Percentiles rank a stretch among this genome's conserved stretches.
Evolutionary conservation across 2,329 filamentous ascomycete species (phyloP).

Genomic region (Fusarium mexicanum): DNA sequence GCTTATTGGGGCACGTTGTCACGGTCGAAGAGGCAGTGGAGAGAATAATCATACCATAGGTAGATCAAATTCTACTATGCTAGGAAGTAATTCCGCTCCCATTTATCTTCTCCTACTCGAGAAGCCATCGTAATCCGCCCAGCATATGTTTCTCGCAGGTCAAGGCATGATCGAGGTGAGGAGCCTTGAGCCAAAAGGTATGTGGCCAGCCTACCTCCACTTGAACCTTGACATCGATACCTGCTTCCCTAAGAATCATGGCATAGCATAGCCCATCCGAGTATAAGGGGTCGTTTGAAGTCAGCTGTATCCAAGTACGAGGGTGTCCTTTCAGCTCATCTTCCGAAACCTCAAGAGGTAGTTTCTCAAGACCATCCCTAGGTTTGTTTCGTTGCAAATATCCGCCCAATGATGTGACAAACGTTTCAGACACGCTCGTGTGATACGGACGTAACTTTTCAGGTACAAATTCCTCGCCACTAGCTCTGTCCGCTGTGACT

Average conservation of each 20-base stretch:
- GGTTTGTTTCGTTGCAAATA: slow-evolving; percentile 48
- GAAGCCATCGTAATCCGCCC: slow-evolving; percentile 54
- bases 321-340: slow-evolving; percentile 48
- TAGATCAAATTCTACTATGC: neutral
- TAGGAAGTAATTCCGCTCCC: neutral
- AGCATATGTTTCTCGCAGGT: slow-evolving; percentile 55
- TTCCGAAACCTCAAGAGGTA: slow-evolving; percentile 53
- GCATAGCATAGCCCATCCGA: slow-evolving; percentile 62
- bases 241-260: slow-evolving; percentile 51
- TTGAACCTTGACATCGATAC: slow-evolving; percentile 53
- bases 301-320: slow-evolving; percentile 60
- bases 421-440: slow-evolving; percentile 52
- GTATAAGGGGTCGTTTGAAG: slow-evolving; percentile 61
- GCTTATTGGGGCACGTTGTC: neutral
- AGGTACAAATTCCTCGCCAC: slow-evolving; percentile 51
- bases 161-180: slow-evolving; percentile 52
- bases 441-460: slow-evolving; percentile 49
- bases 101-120: slow-evolving; percentile 10
- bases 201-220: slow-evolving; percentile 60
- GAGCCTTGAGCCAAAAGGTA: slow-evolving; percentile 62
- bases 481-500: slow-evolving; percentile 57
- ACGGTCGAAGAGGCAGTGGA: neutral
- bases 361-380: slow-evolving; percentile 51
- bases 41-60: neutral
- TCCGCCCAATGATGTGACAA: slow-evolving; percentile 49